phyloP scores from a whole-genome alignment of 768 basidiomycete species.

The Gyrodon lividus region DNA sequence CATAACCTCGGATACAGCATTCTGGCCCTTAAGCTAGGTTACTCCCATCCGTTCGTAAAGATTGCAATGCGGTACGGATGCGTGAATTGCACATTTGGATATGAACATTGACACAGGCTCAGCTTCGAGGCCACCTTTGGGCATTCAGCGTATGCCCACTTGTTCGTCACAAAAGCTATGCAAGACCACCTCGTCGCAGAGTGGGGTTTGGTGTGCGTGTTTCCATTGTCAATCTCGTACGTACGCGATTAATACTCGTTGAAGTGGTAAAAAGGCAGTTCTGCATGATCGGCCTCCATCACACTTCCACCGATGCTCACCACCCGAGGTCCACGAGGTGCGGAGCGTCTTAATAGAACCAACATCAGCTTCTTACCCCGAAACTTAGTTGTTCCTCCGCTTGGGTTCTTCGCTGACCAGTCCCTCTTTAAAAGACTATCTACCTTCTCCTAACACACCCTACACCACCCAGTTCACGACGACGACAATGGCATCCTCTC shows the following conservation, averaged over 20 bases:
- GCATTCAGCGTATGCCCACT: constrained; percentile 75
- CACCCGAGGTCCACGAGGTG: constrained; percentile 78
- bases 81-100: not conserved
- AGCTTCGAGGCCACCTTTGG: constrained; percentile 90
- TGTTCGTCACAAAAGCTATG: constrained; percentile 94
- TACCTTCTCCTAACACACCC: constrained; percentile 51
- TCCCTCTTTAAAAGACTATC: constrained; percentile 43
- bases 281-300: constrained; percentile 89
- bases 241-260: not conserved
- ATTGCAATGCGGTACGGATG: constrained; percentile 68
- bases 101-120: constrained; percentile 6
- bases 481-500: constrained; percentile 23
- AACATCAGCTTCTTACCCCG: not conserved
- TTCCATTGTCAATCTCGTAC: not conserved
- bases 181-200: constrained; percentile 61
- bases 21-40: constrained; percentile 77
- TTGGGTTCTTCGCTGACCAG: constrained; percentile 40
- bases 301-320: constrained; percentile 71
- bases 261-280: constrained; percentile 75
- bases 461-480: constrained; percentile 65
- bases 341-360: constrained; percentile 9
- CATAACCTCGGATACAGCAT: constrained; percentile 97
- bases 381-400: constrained; percentile 48
- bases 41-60: constrained; percentile 63
- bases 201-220: constrained; percentile 75